A percentile compares a stretch with the other conserved stretches of the same genome.
Conservation (phyloP, 2,329 filamentous ascomycete species). For the Cephalotrichum gorgonifer region DNA sequence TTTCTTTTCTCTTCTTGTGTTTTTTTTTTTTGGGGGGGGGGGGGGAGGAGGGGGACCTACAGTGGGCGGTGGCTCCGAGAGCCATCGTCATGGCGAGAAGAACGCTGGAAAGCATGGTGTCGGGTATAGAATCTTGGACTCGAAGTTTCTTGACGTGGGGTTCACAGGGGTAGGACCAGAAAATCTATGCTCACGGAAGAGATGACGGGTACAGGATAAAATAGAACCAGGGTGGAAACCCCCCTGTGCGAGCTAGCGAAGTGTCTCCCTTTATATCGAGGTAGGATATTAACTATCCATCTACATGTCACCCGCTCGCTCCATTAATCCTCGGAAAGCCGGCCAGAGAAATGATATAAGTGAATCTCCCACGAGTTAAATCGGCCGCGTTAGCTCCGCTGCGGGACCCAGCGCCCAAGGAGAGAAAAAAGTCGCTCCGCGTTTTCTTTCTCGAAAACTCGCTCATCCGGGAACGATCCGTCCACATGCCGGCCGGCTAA, state of each 20-base stretch:
- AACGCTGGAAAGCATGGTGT: not conserved
- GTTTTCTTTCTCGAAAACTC: not conserved
- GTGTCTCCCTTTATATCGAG: not conserved
- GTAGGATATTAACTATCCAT: too few species aligned
- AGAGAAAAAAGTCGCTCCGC: too few species aligned
- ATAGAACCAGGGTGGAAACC: not conserved
- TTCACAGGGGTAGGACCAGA: not conserved
- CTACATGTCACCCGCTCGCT: not conserved
- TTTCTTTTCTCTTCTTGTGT: too few species aligned
- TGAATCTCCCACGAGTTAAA: not conserved
- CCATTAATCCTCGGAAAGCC: not conserved
- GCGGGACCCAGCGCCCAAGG: too few species aligned
- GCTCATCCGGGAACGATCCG: not conserved
- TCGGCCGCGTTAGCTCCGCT: not conserved
- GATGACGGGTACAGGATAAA: not conserved
- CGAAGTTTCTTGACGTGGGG: not conserved
- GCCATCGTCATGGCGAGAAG: constrained; percentile 2
- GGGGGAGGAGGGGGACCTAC: not conserved
- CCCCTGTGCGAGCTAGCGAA: not conserved
- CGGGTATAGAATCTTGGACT: not conserved
- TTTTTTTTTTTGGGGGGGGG: too few species aligned
- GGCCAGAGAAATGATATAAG: not conserved
- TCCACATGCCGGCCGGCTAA: not conserved
- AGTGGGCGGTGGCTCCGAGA: constrained; percentile 5
- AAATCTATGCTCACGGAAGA: not conserved